Evolutionary conservation across 306 rosid species (phyloP), one percentile per base, ranked within the genome.

Genomic region (Mimosa pudica): DNA sequence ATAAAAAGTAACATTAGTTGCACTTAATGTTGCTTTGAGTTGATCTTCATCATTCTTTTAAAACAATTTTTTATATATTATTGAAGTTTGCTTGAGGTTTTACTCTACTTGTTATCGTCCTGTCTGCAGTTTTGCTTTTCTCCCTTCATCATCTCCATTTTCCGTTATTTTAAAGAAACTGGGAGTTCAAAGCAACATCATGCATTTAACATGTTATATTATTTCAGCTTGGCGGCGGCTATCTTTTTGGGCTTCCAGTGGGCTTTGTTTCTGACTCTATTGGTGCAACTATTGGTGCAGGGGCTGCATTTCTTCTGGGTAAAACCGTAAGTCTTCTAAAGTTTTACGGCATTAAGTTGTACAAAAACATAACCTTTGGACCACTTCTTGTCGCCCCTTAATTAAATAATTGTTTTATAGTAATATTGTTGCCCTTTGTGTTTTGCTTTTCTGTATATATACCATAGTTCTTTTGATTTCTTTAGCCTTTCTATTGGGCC

Each of bases 221-320:
- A 48, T 84, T 70, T 86, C 94, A 92, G 97, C 90, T 94, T 16
- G 98, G 98, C 11, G 97, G 98, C 42, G 97, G 98, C 72, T 92
- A 94, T 89, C 92, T 94, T 77, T 94, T 92, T 45, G 98, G 98
- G 51, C 88, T 94, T 67, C 93, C 94, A 0, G 70, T 91, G 51
- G 98, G 94, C 71, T 83, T 94, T 83, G 67, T 88, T 73, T 96
- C 94, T 16, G 98, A 94, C 87, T 94, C 98, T 44, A 67, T 94
- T 77, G 97, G 97, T 78, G 92, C 98, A 52, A 85, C 92, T n/a
- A 14, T 85, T 48, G 98, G 98, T 76, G 93, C 97, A 54, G 96
- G 89, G 80, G 97, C 94, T 68, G 93, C 97, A 24, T 92, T 94
- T 76, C 77, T 94, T 84, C 83, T 94, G 30, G 98, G 98, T 67